Conservation (phyloP, 2,329 filamentous ascomycete genomes). For the Didymella segeticola region DNA sequence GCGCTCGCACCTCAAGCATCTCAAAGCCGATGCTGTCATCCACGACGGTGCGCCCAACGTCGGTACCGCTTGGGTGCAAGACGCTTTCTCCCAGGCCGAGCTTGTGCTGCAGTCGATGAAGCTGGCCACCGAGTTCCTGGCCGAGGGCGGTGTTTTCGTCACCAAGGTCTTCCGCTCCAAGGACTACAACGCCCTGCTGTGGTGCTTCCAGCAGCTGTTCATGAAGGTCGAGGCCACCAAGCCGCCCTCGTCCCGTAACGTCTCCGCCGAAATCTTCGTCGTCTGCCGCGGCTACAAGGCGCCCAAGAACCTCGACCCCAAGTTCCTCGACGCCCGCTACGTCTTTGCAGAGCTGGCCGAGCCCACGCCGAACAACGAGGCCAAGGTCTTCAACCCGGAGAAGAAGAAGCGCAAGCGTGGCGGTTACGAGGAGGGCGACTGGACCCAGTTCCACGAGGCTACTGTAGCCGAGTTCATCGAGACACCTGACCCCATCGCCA, state of each 20-base stretch:
- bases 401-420: conserved; percentile 97
- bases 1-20: conserved; percentile 86
- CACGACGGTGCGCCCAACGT: conserved; percentile 98
- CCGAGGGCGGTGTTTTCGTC: conserved; percentile 81
- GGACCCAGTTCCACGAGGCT: conserved; percentile 87
- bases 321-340: conserved; percentile 84
- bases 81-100: conserved; percentile 97
- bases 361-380: conserved; percentile 90
- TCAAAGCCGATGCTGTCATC: conserved; percentile 94
- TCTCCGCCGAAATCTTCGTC: conserved; percentile 98
- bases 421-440: conserved; percentile 96
- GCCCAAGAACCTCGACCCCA: conserved; percentile 89
- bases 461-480: conserved; percentile 93
- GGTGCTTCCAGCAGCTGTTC: conserved; percentile 98
- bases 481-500: conserved; percentile 88
- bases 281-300: conserved; percentile 96
- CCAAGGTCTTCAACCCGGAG: conserved; percentile 97
- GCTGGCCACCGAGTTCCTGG: conserved; percentile 90
- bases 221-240: conserved; percentile 96
- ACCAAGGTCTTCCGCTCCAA: conserved; percentile 98
- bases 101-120: conserved; percentile 89
- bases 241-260: conserved; percentile 91
- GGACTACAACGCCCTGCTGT: conserved; percentile 93
- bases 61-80: conserved; percentile 96
- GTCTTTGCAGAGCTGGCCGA: conserved; percentile 93